These are phyloP conservation scores for Cyberlindnera lachancei DNA, from an alignment of 805 yeast genomes.

Conservation along the genomic window DNA sequence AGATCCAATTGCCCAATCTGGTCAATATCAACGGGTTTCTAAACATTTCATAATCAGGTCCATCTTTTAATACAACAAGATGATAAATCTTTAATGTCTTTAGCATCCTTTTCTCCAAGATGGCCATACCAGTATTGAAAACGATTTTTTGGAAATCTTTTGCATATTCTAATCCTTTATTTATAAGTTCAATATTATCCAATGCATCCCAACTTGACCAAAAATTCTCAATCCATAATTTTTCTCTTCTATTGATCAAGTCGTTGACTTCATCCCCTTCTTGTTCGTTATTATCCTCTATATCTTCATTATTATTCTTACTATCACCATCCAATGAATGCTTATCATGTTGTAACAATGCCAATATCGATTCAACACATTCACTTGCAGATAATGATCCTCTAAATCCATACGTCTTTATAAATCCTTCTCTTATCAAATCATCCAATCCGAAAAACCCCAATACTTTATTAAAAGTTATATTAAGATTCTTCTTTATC, in stretches of 20 bases:
- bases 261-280: conserved; percentile 25
- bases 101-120: conserved; percentile 73
- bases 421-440: conserved; percentile 76
- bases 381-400: conserved; percentile 90
- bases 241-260: conserved; percentile 37
- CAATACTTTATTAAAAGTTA: conserved; percentile 61
- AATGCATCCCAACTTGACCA: conserved; percentile 66
- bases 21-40: conserved; percentile 80
- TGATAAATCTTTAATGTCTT: conserved; percentile 76
- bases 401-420: conserved; percentile 78
- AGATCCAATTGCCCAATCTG: conserved; percentile 83
- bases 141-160: conserved; percentile 73
- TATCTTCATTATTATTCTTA: conserved; percentile 10
- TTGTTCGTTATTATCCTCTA: conserved; percentile 24
- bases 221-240: conserved; percentile 68
- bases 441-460: conserved; percentile 78
- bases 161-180: conserved; percentile 78
- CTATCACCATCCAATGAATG: conserved; percentile 7
- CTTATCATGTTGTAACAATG: conserved; percentile 69
- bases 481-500: conserved; percentile 65
- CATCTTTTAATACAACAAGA: conserved; percentile 83
- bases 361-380: conserved; percentile 82
- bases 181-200: conserved; percentile 43
- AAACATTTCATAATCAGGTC: conserved; percentile 71
- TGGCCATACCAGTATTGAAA: conserved; percentile 83